These are phyloP conservation scores for Nicotiana tabacum DNA, from an alignment of 257 asterid species.

Conservation along the genomic window DNA sequence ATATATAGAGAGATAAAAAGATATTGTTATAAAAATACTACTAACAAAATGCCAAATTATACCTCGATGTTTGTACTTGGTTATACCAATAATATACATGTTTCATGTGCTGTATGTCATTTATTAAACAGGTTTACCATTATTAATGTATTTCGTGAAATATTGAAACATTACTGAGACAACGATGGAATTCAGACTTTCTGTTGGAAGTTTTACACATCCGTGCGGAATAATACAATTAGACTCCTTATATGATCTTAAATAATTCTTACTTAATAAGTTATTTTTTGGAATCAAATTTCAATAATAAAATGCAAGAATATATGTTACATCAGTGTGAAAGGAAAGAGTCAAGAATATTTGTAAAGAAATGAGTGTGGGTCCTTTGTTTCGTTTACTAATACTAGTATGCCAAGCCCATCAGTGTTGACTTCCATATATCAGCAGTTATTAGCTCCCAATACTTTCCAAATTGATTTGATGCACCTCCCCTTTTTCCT, in stretches of 20 bases:
- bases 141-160: background rate
- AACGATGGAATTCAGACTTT: too few relatives aligned
- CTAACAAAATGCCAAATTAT: background rate
- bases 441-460: background rate
- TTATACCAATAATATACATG: background rate
- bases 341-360: background rate
- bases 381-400: background rate
- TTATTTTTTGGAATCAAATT: too few relatives aligned
- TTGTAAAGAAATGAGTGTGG: background rate
- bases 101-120: background rate
- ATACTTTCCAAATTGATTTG: background rate
- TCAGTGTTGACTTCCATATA: background rate
- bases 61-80: background rate
- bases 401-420: background rate
- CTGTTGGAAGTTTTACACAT: too few relatives aligned
- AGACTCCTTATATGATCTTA: too few relatives aligned
- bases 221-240: too few relatives aligned
- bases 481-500: background rate
- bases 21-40: too few relatives aligned
- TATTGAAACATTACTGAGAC: background rate
- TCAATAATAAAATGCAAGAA: too few relatives aligned
- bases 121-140: background rate
- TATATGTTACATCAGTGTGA: background rate
- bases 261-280: too few relatives aligned
- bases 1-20: too few relatives aligned